Evolutionary conservation across 176 grass and related monocot species (phyloP), one percentile per base, ranked within the genome.

Genomic region (Typha latifolia): DNA sequence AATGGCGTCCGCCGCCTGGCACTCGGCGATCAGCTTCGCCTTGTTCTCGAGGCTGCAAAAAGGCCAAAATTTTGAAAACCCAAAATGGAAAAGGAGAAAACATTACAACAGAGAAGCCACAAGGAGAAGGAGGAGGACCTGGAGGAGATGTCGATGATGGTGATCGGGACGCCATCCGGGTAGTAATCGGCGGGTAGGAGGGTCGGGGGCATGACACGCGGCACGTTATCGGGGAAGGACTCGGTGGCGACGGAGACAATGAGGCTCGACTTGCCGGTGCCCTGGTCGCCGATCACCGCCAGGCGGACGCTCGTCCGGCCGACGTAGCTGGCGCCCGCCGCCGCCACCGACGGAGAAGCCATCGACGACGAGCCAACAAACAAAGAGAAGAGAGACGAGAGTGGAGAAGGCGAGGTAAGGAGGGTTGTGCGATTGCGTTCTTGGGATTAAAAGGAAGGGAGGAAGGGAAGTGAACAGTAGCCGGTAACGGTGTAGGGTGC

Each of bases 251-350:
- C 67, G 49, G 94, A 66, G 29, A 92, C 86, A 51, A 97, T 66
- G 61, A 97, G 83, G 69, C 83, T 97, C 68, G 94, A 97, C 83
- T 97, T 92, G 6, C 89, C 89, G 53, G 88, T 97, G 47, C 94
- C 89, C 0, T 70, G 62, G 31, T 97, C 94, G 27, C 94, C 88
- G 69, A 97, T 89, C 74, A 97, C 85, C 47, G 80, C 89, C 32
- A 97, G 76, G 62, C 89, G 89, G 8, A 97, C 85, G 74, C 78
- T 85, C 3, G 86, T 80, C 29, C 80, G 79, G 37, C 94, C 89
- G 12, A 73, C 72, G 48, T 91, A 86, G 80, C 87, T 85, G 5
- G 31, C 72, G 61, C 81, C 63, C 32, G 72, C 75, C 63, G 78
- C 59, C 29, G 80, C 49, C 62, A 53, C 78, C 1, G 65, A 70